Percentiles rank a stretch among this genome's conserved stretches.
Evolutionary conservation across 73 alveolate genomes (phyloP).

Genomic region (Paramecium tetraurelia): DNA sequence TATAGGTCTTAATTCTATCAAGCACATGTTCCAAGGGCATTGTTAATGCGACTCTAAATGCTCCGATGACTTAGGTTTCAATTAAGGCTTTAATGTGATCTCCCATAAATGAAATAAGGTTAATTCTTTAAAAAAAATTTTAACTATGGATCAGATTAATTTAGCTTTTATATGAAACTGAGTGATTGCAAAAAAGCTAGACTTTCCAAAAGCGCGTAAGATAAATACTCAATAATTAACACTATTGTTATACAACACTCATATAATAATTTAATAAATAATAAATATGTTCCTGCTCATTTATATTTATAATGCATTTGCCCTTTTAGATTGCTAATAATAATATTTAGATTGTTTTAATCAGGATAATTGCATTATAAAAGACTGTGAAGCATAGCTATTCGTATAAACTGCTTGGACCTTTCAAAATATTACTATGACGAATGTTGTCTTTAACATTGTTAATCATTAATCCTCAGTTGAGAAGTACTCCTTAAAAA

Average conservation of each 20-base stretch:
- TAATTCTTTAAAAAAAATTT: neutral
- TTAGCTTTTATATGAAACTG: neutral
- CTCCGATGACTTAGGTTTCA: conserved; percentile 31
- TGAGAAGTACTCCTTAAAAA: neutral
- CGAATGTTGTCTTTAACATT: neutral
- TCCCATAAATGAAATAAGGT: neutral
- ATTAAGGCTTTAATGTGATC: conserved; percentile 21
- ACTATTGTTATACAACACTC: neutral
- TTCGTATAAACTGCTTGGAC: neutral
- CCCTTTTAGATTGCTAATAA: neutral
- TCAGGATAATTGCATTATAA: neutral
- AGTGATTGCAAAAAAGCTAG: neutral
- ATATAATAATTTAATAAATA: neutral
- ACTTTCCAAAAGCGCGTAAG: neutral
- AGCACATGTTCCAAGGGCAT: conserved; percentile 40
- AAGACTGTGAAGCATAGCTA: neutral
- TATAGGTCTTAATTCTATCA: conserved; percentile 26
- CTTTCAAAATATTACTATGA: neutral
- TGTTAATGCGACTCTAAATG: neutral
- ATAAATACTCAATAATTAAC: neutral
- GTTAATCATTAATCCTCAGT: neutral
- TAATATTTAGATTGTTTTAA: neutral
- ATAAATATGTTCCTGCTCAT: neutral
- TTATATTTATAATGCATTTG: neutral
- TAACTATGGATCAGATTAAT: neutral